Base-by-base conservation (phyloP, 257 asterid species). In the Penstemon barbatus region DNA sequence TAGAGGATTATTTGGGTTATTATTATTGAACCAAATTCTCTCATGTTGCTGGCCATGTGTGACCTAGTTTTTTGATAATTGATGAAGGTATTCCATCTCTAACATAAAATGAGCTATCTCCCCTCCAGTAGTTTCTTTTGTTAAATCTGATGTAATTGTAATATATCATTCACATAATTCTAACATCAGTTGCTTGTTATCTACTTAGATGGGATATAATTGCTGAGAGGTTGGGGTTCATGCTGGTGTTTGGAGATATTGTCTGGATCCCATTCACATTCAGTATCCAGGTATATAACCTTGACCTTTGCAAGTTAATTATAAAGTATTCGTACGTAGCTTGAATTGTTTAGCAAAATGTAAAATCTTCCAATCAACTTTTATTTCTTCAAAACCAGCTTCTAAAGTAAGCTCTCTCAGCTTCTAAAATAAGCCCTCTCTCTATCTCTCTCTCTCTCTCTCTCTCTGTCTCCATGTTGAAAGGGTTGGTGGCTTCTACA, bases 241-340 rank as follows among this genome's bases (percentile, higher is more conserved):
- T 94, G 99, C 89, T 94, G 83, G 99, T 89, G 75, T 85, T 94
- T 66, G 99, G 99, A 54, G 99, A 94, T 79, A 83, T 94, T 54
- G 99, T 89, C 39, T 94, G 95, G 96, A 91, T 94, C 66, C 99
- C 99, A 3, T 94, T 91, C 82, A 89, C 97, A 71, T 94, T 94
- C 79, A 91, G 99, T 79, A 89, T 94, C 80, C 97, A 94, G 99
- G 99, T 80, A 88, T 67, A 70, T 25, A 6, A n/a, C 73, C 44
- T 50, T 56, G 57, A 50, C 61, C 4, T 45, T 60, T 59, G 37
- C 63, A 43, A 48, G 40, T 44, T 50, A 64, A 63, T 57, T 63
- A 9, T 57, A 64, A 7, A 46, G 8, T 19, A 25, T 7, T 63
- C 13, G 15, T 66, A 38, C 13, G 53, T 51, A 18, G 40, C 41